These are phyloP conservation scores for Cordyceps militaris DNA, from an alignment of 2,329 filamentous ascomycete species.

Conservation along the genomic window DNA sequence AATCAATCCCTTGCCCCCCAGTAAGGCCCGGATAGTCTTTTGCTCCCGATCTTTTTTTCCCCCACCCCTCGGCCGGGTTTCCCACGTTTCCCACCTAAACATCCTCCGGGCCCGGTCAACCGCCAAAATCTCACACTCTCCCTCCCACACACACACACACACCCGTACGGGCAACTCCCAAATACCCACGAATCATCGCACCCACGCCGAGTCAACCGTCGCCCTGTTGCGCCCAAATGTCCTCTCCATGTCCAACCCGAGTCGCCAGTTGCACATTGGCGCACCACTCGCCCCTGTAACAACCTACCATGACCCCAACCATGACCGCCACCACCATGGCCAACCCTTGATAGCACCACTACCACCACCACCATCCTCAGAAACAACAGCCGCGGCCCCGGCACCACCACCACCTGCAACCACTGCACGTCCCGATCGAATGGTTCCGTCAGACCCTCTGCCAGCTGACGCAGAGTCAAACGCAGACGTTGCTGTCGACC, in stretches of 20 bases:
- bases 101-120: not conserved
- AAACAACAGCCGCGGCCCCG: not conserved
- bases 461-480: not conserved
- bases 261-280: conserved; percentile 47
- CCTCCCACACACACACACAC: not conserved
- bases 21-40: not conserved
- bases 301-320: conserved; percentile 8
- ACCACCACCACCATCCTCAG: not conserved
- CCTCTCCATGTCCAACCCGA: conserved; percentile 51
- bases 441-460: not conserved
- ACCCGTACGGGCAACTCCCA: not conserved
- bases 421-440: conserved; percentile 1
- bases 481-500: not conserved
- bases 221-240: conserved; percentile 39
- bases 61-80: conserved; percentile 6
- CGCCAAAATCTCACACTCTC: not conserved
- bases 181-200: conserved; percentile 18
- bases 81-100: conserved; percentile 9
- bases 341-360: not conserved
- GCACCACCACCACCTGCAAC: not conserved
- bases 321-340: not conserved
- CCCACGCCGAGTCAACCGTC: conserved; percentile 19
- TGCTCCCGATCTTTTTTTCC: not conserved
- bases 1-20: not conserved
- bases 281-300: conserved; percentile 41